phyloP scores from a whole-genome alignment of 352 stramenopile species.

The Globisporangium radiosum region DNA sequence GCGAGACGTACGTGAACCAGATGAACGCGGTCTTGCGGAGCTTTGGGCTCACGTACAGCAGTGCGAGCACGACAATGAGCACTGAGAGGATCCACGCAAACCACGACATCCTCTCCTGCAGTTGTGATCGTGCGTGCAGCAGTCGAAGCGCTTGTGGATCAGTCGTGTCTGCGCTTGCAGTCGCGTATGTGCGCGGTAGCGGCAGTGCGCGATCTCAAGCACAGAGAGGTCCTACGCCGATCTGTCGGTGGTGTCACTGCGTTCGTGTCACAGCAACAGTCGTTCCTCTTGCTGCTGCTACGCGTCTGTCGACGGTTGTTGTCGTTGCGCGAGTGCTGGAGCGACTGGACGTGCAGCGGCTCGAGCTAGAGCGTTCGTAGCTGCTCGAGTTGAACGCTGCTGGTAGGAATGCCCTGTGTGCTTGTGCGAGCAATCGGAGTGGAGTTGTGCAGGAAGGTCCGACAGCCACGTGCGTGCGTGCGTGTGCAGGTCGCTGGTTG shows the following conservation, averaged over 20 bases:
- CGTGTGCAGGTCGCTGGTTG: no score
- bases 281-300: no score
- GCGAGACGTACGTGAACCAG: conserved; percentile 65
- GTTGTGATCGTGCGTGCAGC: background rate
- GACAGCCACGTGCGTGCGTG: no score
- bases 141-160: no score
- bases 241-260: background rate
- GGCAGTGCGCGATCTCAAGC: background rate
- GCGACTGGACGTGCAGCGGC: background rate
- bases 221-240: background rate
- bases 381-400: background rate
- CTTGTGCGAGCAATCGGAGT: no score
- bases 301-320: background rate
- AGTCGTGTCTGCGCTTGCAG: no score
- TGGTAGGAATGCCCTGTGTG: no score
- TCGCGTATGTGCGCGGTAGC: background rate
- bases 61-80: conserved; percentile 27
- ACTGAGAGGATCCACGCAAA: conserved; percentile 29
- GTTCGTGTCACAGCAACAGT: no score
- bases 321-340: background rate
- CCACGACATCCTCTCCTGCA: conserved; percentile 5
- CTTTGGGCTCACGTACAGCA: conserved; percentile 35
- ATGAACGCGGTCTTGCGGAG: conserved; percentile 65
- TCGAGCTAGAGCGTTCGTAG: background rate
- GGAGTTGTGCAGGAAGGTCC: no score